These are phyloP conservation scores for Decorospora gaudefroyi DNA, from an alignment of 2,329 filamentous ascomycete species.

Conservation along the genomic window DNA sequence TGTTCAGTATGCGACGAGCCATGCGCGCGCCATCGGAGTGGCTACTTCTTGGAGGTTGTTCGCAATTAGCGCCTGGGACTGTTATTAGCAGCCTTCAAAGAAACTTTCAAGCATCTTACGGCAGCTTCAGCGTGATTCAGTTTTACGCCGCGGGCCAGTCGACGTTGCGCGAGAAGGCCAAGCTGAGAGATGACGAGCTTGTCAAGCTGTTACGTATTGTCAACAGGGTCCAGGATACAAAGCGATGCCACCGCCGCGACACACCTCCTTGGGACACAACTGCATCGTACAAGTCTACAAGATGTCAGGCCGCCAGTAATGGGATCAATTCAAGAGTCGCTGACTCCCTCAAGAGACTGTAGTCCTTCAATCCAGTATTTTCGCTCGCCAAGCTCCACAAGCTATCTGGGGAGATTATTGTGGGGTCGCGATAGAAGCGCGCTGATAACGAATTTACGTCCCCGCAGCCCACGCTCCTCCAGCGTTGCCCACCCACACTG, in stretches of 20 bases:
- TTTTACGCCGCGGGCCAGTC: constrained; percentile 83
- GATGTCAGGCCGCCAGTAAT: constrained; percentile 4
- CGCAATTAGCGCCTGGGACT: constrained; percentile 73
- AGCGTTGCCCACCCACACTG: background rate
- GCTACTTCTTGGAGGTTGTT: constrained; percentile 83
- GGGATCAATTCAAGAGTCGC: background rate
- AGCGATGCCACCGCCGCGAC: constrained; percentile 8
- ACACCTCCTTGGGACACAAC: constrained; percentile 47
- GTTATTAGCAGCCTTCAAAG: constrained; percentile 21
- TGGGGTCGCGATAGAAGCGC: constrained; percentile 16
- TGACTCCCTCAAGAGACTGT: no score
- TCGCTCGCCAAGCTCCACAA: constrained; percentile 7
- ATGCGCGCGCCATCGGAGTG: constrained; percentile 12
- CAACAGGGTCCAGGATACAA: constrained; percentile 23
- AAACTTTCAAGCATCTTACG: constrained; percentile 53
- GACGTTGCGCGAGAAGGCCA: constrained; percentile 82
- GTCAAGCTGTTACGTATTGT: constrained; percentile 69
- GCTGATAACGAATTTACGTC: constrained; percentile 17
- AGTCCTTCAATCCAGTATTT: background rate
- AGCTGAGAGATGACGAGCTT: constrained; percentile 93
- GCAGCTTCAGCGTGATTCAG: constrained; percentile 89
- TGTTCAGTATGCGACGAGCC: constrained; percentile 28
- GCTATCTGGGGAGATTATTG: constrained; percentile 13
- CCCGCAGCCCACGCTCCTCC: background rate
- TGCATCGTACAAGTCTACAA: constrained; percentile 33